phyloP scores from a whole-genome alignment of 331 rosid species.

The Erythrophleum ivorense region DNA sequence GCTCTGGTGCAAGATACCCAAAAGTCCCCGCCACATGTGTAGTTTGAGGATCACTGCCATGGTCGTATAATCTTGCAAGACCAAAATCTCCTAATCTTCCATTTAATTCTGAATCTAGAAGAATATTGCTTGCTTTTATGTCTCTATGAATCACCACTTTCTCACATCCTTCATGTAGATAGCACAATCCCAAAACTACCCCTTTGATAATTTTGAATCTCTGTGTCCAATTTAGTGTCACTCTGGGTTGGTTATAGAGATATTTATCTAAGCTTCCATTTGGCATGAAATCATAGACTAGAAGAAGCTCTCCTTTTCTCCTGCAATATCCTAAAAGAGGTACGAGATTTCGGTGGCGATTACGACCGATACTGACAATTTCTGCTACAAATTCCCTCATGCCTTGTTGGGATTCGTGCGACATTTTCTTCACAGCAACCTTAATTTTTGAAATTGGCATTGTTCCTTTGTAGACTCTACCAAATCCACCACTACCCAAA shows the following conservation, averaged over 20 bases:
- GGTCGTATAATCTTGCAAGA: slow-evolving; percentile 52
- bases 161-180: slow-evolving; percentile 58
- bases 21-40: slow-evolving; percentile 52
- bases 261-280: slow-evolving; percentile 57
- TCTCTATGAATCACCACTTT: slow-evolving; percentile 57
- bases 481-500: slow-evolving; percentile 57
- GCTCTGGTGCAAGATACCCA: slow-evolving; percentile 55
- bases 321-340: slow-evolving; percentile 53
- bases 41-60: slow-evolving; percentile 53
- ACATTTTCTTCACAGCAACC: slow-evolving; percentile 56
- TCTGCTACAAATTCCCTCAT: slow-evolving; percentile 58
- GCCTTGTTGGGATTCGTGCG: slow-evolving; percentile 57
- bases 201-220: slow-evolving; percentile 49
- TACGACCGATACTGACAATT: slow-evolving; percentile 49
- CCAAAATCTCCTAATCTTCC: slow-evolving; percentile 62
- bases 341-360: slow-evolving; percentile 48
- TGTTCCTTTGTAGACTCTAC: slow-evolving; percentile 51
- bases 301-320: slow-evolving; percentile 52
- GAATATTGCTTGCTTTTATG: slow-evolving; percentile 56
- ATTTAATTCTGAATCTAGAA: slow-evolving; percentile 50
- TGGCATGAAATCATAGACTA: slow-evolving; percentile 57
- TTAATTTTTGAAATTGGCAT: slow-evolving; percentile 47
- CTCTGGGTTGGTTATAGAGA: slow-evolving; percentile 35
- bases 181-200: slow-evolving; percentile 46
- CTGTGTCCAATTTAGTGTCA: slow-evolving; percentile 45